phyloP scores from a whole-genome alignment of 176 grass and related monocot genomes.

The Neostapfia colusana region DNA sequence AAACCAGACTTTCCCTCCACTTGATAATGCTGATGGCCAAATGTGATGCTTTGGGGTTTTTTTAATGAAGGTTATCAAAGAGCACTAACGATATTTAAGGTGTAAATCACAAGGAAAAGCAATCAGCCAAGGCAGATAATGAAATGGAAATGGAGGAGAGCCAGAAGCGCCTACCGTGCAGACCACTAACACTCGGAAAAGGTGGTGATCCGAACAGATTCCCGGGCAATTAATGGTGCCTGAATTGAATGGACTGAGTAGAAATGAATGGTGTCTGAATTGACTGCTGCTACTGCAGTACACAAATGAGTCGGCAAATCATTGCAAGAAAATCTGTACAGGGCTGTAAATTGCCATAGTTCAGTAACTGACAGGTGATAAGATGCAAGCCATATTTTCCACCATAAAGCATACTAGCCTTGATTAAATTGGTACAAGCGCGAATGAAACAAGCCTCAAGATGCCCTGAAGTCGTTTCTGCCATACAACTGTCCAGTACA shows the following conservation, averaged over 20 bases:
- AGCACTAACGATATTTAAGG: slow-evolving; percentile 59
- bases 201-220: slow-evolving; percentile 41
- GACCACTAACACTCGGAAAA: slow-evolving; percentile 38
- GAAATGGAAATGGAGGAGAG: slow-evolving; percentile 35
- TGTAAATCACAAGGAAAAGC: slow-evolving; percentile 35
- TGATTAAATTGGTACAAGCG: slow-evolving; percentile 35
- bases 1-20: slow-evolving; percentile 58
- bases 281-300: slow-evolving; percentile 46
- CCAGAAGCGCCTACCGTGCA: slow-evolving; percentile 45
- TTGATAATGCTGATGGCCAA: slow-evolving; percentile 56
- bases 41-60: slow-evolving; percentile 44
- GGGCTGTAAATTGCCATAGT: slow-evolving; percentile 33
- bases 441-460: slow-evolving; percentile 43
- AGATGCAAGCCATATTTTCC: slow-evolving; percentile 15
- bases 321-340: slow-evolving; percentile 41
- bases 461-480: slow-evolving; percentile 34
- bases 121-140: slow-evolving; percentile 34
- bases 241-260: too few relatives aligned
- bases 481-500: slow-evolving; percentile 40
- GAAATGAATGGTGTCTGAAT: too few relatives aligned
- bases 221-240: slow-evolving; percentile 42
- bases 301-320: slow-evolving; percentile 44
- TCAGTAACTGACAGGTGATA: slow-evolving; percentile 34
- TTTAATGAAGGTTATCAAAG: slow-evolving; percentile 48
- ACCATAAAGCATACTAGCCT: slow-evolving; percentile 32